A percentile compares a stretch with the other conserved stretches of the same genome.
Conservation (phyloP, 2,329 filamentous ascomycete species). For the Aspergillus japonicus region DNA sequence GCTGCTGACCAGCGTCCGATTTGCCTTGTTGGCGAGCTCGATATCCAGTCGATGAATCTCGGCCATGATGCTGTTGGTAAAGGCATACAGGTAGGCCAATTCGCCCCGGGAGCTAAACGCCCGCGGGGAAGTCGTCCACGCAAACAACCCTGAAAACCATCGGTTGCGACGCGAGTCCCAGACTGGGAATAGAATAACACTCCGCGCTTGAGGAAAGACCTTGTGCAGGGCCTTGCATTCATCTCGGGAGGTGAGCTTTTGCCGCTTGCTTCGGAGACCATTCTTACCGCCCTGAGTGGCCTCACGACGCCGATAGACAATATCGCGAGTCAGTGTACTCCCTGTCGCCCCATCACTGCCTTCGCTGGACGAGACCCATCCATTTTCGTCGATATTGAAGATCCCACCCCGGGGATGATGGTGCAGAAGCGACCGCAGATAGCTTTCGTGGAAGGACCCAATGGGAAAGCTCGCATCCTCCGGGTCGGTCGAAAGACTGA, state of each 20-base stretch:
- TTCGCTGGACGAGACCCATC: constrained; percentile 21
- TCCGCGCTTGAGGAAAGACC: constrained; percentile 17
- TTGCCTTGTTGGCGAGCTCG: constrained; percentile 26
- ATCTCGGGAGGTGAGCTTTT: constrained; percentile 2
- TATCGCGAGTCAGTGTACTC: constrained; percentile 7
- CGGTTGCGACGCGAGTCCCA: constrained; percentile 29
- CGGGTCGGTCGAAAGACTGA: constrained; percentile 17
- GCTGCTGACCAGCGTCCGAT: constrained; percentile 30
- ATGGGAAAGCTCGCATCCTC: constrained; percentile 1
- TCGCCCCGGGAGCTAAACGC: constrained; percentile 20
- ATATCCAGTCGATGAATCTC: constrained; percentile 26
- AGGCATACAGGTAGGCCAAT: constrained; percentile 23
- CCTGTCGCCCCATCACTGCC: constrained; percentile 17
- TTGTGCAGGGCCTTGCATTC: neutral
- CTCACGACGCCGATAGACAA: constrained; percentile 2
- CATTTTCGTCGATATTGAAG: constrained; percentile 23
- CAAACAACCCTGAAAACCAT: constrained; percentile 25
- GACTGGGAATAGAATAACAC: constrained; percentile 27
- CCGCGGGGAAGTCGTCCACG: constrained; percentile 25
- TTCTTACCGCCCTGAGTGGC: constrained; percentile 14
- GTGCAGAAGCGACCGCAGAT: constrained; percentile 20
- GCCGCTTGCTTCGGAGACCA: constrained; percentile 16
- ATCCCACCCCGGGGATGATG: constrained; percentile 23
- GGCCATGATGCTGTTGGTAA: constrained; percentile 29
- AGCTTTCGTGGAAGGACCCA: constrained; percentile 17